Evolutionary conservation across 805 yeast species (phyloP).

Genomic region (Hanseniaspora pseudoguilliermondii): DNA sequence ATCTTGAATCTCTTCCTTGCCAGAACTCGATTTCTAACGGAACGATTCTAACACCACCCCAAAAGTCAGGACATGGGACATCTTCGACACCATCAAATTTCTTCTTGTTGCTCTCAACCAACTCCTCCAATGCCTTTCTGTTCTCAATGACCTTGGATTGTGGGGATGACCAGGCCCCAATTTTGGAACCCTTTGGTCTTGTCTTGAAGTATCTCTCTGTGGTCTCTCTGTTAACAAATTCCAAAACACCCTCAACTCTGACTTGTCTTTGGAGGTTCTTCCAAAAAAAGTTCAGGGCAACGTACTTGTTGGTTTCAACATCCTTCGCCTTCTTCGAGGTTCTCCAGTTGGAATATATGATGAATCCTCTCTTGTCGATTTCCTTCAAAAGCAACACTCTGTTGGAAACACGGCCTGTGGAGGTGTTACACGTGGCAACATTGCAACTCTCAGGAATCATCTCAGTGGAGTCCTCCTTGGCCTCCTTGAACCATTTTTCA

Average conservation of each 20-base stretch:
- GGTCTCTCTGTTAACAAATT: constrained; percentile 58
- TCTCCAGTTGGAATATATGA: constrained; percentile 85
- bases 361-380: constrained; percentile 70
- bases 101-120: constrained; percentile 14
- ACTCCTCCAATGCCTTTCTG: constrained; percentile 29
- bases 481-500: constrained; percentile 73
- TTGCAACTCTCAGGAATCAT: constrained; percentile 71
- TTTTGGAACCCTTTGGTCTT: constrained; percentile 82
- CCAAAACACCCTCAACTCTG: constrained; percentile 77
- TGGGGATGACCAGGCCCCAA: constrained; percentile 96
- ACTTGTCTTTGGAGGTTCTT: constrained; percentile 81
- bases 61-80: constrained; percentile 80
- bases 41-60: constrained; percentile 88
- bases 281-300: constrained; percentile 86
- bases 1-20: constrained; percentile 86
- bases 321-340: constrained; percentile 72
- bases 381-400: constrained; percentile 81
- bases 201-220: constrained; percentile 68
- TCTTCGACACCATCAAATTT: constrained; percentile 29
- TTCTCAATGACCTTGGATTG: constrained; percentile 52
- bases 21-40: constrained; percentile 92
- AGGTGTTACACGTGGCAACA: constrained; percentile 78
- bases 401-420: constrained; percentile 80
- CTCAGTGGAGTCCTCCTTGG: constrained; percentile 40
- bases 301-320: constrained; percentile 57